Conservation (phyloP, 345 rosid genomes). For the Lepidium didymum region DNA sequence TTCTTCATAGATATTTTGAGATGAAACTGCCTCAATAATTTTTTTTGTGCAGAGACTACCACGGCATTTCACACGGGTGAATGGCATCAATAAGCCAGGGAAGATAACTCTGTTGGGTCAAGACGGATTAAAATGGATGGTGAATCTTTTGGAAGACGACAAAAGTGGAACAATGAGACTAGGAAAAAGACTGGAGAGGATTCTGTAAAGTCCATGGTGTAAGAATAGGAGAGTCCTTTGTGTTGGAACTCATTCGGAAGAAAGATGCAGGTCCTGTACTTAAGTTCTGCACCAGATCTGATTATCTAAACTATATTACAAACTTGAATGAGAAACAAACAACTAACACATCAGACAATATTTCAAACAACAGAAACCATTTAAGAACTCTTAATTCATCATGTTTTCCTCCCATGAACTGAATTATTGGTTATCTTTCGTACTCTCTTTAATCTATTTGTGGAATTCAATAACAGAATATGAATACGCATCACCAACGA, state of each 20-base stretch:
- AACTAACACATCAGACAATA: background rate
- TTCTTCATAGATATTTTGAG: background rate
- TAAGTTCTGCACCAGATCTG: background rate
- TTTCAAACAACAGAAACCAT: background rate
- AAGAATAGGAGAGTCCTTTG: slow-evolving; percentile 7
- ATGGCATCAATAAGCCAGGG: slow-evolving; percentile 2
- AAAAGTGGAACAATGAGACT: background rate
- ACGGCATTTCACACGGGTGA: background rate
- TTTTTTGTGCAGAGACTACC: slow-evolving; percentile 13
- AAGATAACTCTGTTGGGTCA: background rate
- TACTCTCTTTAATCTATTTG: background rate
- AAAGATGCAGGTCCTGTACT: slow-evolving; percentile 9
- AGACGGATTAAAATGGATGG: background rate
- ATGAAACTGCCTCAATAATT: background rate
- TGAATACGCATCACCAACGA: background rate
- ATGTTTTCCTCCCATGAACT: background rate
- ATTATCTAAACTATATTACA: background rate
- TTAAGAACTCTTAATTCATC: background rate
- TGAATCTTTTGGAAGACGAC: background rate
- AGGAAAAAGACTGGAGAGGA: slow-evolving; percentile 18
- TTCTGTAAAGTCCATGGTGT: slow-evolving; percentile 13
- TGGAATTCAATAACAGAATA: background rate
- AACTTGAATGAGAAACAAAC: background rate
- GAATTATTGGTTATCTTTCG: background rate
- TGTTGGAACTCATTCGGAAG: slow-evolving; percentile 3